Percentiles rank a stretch among this genome's conserved stretches.
phyloP scores from a whole-genome alignment of 257 asterid genomes.

The Prunella vulgaris region DNA sequence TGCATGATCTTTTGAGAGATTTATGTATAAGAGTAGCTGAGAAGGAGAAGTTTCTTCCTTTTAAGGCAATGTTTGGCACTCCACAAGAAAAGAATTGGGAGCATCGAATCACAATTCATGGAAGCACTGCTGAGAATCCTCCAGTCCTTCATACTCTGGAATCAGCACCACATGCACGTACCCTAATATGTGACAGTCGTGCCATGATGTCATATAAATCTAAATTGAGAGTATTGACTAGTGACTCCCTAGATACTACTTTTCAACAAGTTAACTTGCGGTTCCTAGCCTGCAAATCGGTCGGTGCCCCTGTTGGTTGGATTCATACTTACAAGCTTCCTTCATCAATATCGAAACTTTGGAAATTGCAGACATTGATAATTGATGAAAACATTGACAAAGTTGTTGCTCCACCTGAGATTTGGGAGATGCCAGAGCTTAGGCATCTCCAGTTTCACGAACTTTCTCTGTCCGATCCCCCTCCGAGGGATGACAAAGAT shows the following conservation, averaged over 20 bases:
- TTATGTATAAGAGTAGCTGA: background rate
- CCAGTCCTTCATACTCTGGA: background rate
- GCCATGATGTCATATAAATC: background rate
- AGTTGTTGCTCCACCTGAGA: background rate
- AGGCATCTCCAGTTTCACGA: background rate
- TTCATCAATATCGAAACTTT: slow-evolving; percentile 8
- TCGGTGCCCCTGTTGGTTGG: background rate
- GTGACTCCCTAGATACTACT: background rate
- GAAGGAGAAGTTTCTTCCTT: background rate
- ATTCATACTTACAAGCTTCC: background rate
- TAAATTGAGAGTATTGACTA: background rate
- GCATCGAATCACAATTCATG: background rate
- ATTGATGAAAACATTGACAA: background rate
- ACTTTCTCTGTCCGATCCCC: background rate
- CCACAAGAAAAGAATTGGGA: background rate
- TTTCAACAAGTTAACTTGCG: background rate
- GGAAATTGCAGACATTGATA: slow-evolving; percentile 13
- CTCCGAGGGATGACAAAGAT: background rate
- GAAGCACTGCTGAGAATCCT: background rate
- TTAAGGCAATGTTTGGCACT: background rate
- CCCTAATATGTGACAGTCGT: background rate
- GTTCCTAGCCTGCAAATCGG: background rate
- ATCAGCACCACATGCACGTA: background rate
- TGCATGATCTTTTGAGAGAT: slow-evolving; percentile 13
- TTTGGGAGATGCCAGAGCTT: slow-evolving; percentile 21